Evolutionary conservation across 1,284 basidiomycete genomes (phyloP).

Genomic region (Trichosporon ovoides): DNA sequence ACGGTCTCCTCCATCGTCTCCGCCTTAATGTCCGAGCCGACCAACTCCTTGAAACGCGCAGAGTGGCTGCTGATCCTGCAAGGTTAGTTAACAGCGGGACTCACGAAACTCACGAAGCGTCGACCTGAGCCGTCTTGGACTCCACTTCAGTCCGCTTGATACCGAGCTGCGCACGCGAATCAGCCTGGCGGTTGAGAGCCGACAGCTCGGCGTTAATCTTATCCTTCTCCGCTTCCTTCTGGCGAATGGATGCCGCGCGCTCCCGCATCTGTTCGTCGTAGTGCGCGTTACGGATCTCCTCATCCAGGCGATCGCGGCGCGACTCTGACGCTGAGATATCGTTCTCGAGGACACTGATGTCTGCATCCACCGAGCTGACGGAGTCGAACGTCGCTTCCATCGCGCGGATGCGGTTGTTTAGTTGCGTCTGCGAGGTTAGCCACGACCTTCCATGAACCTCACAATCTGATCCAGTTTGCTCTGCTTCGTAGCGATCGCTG

Average conservation of each 20-base stretch:
- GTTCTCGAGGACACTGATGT: conserved; percentile 57
- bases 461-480: conserved; percentile 61
- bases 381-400: conserved; percentile 59
- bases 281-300: conserved; percentile 58
- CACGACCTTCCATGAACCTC: conserved; percentile 22
- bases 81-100: neutral
- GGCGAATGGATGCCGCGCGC: conserved; percentile 56
- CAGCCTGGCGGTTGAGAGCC: conserved; percentile 70
- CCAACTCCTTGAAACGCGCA: conserved; percentile 60
- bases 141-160: conserved; percentile 67
- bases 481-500: conserved; percentile 35
- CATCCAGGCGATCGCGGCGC: conserved; percentile 57
- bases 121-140: conserved; percentile 61
- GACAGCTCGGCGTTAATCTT: conserved; percentile 66
- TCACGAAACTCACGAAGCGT: conserved; percentile 57
- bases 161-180: conserved; percentile 72
- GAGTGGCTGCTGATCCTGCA: conserved; percentile 60
- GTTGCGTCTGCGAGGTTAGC: conserved; percentile 21
- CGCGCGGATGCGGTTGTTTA: conserved; percentile 40
- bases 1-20: conserved; percentile 69
- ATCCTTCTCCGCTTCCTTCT: conserved; percentile 68
- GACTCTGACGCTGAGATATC: conserved; percentile 66
- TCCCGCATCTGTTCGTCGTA: conserved; percentile 67
- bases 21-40: conserved; percentile 57
- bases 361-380: conserved; percentile 56